Evolutionary conservation across 768 basidiomycete species (phyloP).

Genomic region (Mycena albidolilacea): DNA sequence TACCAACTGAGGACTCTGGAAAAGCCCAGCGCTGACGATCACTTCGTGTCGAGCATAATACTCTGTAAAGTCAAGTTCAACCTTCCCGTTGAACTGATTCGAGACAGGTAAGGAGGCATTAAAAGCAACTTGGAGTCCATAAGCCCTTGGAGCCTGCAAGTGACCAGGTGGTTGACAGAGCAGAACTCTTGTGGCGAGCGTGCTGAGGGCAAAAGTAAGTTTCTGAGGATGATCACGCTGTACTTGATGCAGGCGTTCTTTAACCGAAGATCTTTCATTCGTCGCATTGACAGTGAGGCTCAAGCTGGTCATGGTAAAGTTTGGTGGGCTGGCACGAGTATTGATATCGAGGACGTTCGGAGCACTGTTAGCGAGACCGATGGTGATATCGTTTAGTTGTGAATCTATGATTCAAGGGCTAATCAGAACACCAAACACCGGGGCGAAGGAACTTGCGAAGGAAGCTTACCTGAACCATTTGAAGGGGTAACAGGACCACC

Average conservation of each 20-base stretch:
- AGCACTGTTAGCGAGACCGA: slow-evolving; percentile 20
- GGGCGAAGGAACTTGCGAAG: no score
- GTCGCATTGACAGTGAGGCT: slow-evolving; percentile 24
- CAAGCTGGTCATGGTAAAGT: slow-evolving; percentile 18
- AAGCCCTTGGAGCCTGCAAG: slow-evolving; percentile 15
- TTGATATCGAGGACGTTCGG: slow-evolving; percentile 22
- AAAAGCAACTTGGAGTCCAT: slow-evolving; percentile 18
- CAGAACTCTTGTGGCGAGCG: slow-evolving; percentile 20
- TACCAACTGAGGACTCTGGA: slow-evolving; percentile 28
- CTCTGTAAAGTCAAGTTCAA: slow-evolving; percentile 23
- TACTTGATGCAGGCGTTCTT: slow-evolving; percentile 28
- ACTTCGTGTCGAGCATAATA: slow-evolving; percentile 26
- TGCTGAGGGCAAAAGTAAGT: slow-evolving; percentile 18
- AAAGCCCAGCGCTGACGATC: slow-evolving; percentile 22
- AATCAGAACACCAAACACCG: background rate
- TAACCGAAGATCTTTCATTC: slow-evolving; percentile 23
- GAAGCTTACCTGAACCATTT: no score
- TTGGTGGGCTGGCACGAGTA: slow-evolving; percentile 13
- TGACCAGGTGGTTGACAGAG: slow-evolving; percentile 11
- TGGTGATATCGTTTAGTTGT: slow-evolving; percentile 19
- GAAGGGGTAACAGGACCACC: slow-evolving; percentile 9
- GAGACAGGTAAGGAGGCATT: slow-evolving; percentile 21
- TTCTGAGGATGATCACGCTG: slow-evolving; percentile 23
- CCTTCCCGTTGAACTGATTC: slow-evolving; percentile 20
- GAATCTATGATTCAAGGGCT: slow-evolving; percentile 17